These are phyloP conservation scores for Apiosordaria backusii DNA, from an alignment of 495 filamentous ascomycete genomes.

Conservation along the genomic window DNA sequence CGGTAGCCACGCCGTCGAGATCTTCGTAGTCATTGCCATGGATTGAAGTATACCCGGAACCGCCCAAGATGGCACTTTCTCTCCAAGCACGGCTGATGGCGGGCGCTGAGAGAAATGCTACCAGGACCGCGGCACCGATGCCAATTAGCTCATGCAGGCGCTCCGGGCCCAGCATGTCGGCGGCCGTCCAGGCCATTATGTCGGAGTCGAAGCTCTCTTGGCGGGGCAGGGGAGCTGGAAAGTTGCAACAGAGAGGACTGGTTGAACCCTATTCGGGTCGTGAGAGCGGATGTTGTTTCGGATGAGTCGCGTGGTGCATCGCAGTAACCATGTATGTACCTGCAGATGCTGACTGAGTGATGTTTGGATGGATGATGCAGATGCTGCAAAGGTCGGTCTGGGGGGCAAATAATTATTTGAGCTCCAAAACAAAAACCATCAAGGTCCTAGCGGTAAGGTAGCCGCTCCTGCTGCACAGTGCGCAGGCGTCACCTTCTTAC, in stretches of 20 bases:
- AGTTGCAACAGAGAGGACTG: not conserved
- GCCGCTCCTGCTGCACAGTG: constrained; percentile 9
- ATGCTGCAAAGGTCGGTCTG: constrained; percentile 1
- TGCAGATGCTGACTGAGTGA: not conserved
- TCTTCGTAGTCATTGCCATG: constrained; percentile 44
- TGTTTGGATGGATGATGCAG: not conserved
- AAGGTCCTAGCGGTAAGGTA: not conserved
- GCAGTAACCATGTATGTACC: not conserved
- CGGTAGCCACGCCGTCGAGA: constrained; percentile 51
- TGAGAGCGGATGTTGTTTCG: constrained; percentile 7
- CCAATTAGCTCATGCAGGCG: constrained; percentile 11
- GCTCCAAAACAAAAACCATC: not conserved
- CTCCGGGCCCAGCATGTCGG: constrained; percentile 16
- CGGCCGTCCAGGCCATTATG: not conserved
- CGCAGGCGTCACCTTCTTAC: too few relatives aligned
- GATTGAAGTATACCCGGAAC: constrained; percentile 5
- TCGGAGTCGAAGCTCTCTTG: constrained; percentile 7
- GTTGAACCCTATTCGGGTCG: constrained; percentile 5
- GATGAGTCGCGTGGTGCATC: constrained; percentile 6
- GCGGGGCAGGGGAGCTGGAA: not conserved
- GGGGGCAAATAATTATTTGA: not conserved
- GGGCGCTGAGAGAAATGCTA: constrained; percentile 18
- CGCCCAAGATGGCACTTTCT: not conserved
- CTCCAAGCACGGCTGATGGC: constrained; percentile 4
- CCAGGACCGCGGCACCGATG: constrained; percentile 3